Evolutionary conservation across 257 asterid species (phyloP).

Genomic region (Eucommia ulmoides): DNA sequence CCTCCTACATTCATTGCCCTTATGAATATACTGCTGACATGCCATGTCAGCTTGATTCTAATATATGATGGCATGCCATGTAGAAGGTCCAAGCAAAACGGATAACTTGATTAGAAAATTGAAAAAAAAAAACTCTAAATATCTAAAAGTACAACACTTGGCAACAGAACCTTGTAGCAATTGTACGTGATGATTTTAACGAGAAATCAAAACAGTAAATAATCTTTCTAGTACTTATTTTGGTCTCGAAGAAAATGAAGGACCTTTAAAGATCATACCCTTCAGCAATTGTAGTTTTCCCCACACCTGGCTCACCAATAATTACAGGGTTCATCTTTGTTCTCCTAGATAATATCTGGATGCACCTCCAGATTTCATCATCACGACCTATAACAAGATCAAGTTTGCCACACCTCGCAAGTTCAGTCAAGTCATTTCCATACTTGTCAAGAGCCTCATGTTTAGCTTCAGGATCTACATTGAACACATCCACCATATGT

Average conservation of each 20-base stretch:
- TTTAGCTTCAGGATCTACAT: conserved; percentile 77
- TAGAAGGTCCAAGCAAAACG: no score
- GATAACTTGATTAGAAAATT: no score
- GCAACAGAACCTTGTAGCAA: no score
- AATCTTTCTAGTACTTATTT: no score
- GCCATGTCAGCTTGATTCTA: no score
- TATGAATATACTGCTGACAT: no score
- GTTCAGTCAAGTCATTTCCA: conserved; percentile 93
- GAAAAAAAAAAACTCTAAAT: no score
- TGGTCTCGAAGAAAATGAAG: no score
- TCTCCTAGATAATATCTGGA: conserved; percentile 82
- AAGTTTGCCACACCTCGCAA: conserved; percentile 91
- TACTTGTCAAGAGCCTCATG: conserved; percentile 86
- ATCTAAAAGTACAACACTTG: no score
- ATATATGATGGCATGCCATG: no score
- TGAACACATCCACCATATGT: conserved; percentile 3
- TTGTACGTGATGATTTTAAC: background rate
- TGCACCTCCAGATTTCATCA: conserved; percentile 92
- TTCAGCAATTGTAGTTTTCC: conserved; percentile 98
- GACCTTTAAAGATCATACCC: conserved; percentile 45
- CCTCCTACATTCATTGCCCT: no score
- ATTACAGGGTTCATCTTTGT: conserved; percentile 95
- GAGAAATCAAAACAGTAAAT: no score
- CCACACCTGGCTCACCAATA: conserved; percentile 98
- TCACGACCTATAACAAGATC: conserved; percentile 99